These are phyloP conservation scores for Teunomyces barrocoloradensis DNA, from an alignment of 805 yeast genomes.

Conservation along the genomic window DNA sequence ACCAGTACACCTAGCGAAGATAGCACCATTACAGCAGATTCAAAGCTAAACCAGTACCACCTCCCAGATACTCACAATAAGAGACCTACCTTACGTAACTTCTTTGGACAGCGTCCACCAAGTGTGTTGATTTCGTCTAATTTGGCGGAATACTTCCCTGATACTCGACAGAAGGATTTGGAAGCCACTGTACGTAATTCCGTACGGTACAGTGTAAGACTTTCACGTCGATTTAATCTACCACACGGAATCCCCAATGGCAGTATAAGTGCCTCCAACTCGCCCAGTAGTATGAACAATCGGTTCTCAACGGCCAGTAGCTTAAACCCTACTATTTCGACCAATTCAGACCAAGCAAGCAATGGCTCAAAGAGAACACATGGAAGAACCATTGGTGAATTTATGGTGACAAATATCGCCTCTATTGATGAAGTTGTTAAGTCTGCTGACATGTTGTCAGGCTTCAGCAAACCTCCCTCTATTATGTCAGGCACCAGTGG, in stretches of 20 bases:
- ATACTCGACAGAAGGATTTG: constrained; percentile 65
- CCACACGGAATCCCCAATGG: constrained; percentile 10
- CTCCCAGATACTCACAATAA: constrained; percentile 16
- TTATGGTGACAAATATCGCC: constrained; percentile 52
- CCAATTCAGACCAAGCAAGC: constrained; percentile 1
- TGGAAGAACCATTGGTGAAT: constrained; percentile 60
- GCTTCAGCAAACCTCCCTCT: constrained; percentile 26
- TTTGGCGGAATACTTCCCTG: constrained; percentile 88
- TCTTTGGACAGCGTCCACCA: constrained; percentile 91
- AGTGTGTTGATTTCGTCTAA: constrained; percentile 88
- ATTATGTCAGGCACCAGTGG: constrained; percentile 15
- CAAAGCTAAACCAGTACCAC: constrained; percentile 19
- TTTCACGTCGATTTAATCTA: constrained; percentile 41
- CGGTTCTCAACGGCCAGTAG: neutral
- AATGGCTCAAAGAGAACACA: neutral
- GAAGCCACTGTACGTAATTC: constrained; percentile 82
- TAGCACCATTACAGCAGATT: neutral
- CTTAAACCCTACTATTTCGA: neutral
- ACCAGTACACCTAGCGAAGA: neutral
- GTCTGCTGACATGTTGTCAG: constrained; percentile 24
- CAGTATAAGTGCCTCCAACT: neutral
- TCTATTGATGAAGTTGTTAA: constrained; percentile 51
- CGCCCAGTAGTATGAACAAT: constrained; percentile 6
- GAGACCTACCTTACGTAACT: constrained; percentile 36
- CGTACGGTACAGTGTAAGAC: constrained; percentile 69